Conservation (phyloP, 306 rosid genomes). For the Vigna unguiculata region DNA sequence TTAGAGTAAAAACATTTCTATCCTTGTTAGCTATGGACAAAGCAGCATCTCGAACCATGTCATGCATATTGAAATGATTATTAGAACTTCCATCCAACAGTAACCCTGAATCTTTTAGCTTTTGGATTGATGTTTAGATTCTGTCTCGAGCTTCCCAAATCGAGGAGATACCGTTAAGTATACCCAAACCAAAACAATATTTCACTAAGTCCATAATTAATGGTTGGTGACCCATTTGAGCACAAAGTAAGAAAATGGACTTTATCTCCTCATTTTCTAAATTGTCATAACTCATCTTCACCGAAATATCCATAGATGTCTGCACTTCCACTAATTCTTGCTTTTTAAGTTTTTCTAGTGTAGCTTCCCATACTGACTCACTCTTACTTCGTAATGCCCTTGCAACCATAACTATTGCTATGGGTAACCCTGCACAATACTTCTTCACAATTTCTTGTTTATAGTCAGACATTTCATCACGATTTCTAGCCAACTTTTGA, state of each 20-base stretch:
- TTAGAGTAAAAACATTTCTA: too few species aligned
- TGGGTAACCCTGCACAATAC: conserved; percentile 23
- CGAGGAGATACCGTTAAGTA: conserved; percentile 1
- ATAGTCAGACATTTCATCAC: neutral
- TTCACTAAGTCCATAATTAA: too few species aligned
- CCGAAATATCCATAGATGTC: neutral
- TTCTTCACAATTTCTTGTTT: neutral
- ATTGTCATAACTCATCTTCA: conserved; percentile 26
- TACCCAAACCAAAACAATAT: too few species aligned
- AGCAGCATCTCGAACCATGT: too few species aligned
- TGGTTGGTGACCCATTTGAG: too few species aligned
- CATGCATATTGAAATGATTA: too few species aligned
- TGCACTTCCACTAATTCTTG: neutral
- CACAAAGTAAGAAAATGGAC: conserved; percentile 23
- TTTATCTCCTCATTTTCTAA: conserved; percentile 25
- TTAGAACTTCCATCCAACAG: too few species aligned
- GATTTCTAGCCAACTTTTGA: neutral
- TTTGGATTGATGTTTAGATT: too few species aligned
- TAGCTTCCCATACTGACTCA: neutral
- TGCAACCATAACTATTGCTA: conserved; percentile 16
- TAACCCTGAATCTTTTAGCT: too few species aligned
- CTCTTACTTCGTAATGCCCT: neutral
- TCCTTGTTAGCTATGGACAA: too few species aligned
- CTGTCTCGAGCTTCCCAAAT: neutral
- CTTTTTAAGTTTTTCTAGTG: neutral